phyloP scores from a whole-genome alignment of 495 filamentous ascomycete genomes.

The Penicillium nucicola region DNA sequence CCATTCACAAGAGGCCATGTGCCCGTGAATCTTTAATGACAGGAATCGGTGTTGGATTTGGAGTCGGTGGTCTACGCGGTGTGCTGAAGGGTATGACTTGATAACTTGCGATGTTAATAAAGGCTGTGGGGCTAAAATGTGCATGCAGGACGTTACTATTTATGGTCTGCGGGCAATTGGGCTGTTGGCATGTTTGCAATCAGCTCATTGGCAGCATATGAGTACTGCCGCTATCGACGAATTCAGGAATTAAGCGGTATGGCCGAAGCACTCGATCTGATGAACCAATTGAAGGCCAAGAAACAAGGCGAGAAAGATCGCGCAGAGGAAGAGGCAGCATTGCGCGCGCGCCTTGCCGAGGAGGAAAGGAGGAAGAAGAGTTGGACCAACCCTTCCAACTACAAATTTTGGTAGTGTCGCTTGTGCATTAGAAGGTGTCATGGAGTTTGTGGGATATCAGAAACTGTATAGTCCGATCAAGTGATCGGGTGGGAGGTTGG shows the following conservation, averaged over 20 bases:
- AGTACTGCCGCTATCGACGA: conserved; percentile 75
- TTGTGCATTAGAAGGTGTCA: conserved; percentile 29
- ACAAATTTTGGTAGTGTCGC: conserved; percentile 46
- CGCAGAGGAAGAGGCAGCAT: conserved; percentile 43
- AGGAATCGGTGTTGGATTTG: conserved; percentile 77
- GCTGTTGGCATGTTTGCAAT: conserved; percentile 72
- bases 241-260: conserved; percentile 71
- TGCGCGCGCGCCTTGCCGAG: conserved; percentile 34
- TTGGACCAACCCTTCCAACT: conserved; percentile 47
- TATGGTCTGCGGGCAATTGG: conserved; percentile 71
- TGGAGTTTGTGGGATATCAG: conserved; percentile 32
- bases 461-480: conserved; percentile 33
- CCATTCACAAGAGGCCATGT: conserved; percentile 78
- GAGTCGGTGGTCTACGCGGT: conserved; percentile 65
- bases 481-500: conserved; percentile 7
- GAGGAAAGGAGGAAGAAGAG: conserved; percentile 53
- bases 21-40: conserved; percentile 76
- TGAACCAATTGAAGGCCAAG: conserved; percentile 68
- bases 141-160: conserved; percentile 36
- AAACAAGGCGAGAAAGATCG: conserved; percentile 63
- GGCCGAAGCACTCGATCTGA: conserved; percentile 74
- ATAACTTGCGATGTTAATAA: background rate
- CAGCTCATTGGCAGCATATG: conserved; percentile 63
- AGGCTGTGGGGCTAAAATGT: conserved; percentile 2
- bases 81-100: conserved; percentile 65